Base-by-base conservation (phyloP, 495 filamentous ascomycete species). In the Massariosphaeria phaeospora region DNA sequence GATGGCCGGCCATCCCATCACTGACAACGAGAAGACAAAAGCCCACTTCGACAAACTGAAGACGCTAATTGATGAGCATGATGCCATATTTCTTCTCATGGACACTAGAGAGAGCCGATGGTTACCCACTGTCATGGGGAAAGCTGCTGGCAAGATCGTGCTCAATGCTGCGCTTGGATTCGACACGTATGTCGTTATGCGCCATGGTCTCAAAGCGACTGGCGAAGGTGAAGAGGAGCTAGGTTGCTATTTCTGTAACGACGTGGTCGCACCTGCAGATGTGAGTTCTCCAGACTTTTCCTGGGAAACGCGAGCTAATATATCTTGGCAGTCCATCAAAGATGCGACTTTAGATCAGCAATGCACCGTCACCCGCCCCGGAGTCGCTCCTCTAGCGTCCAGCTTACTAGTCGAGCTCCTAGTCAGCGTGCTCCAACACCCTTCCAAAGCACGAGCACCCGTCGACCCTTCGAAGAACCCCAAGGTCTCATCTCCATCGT, bases 221-320 rank as follows among this genome's bases (percentile, higher is more conserved):
- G 49, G 72, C 39, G 64, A 65, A 21, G 75, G 77, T 17, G 81
- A 74, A 21, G 74, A 80, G 21, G 84, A 89, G 52, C 76, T 96
- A 23, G 93, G 93, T 10, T 98, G 93, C 64, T 98, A 98, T 66
- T 98, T 96, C 68, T 98, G 93, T 73, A 96, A 94, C 65, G 93
- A 98, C 67, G 91, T 98, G 36, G 93, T 98, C 26, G 88, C 89
- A 36, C 93, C 93, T 24, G 85, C 84, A 59, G 90, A 98, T 72
- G 90, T 95, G 76, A 82, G 86, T 77, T 53, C 33, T 12, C n/a
- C 0, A 35, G 24, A 15, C 18, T 38, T 18, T 24, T 18, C 7
- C 15, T 26, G 9, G 5, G 40, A 12, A 25, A 21, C 41, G 17
- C 5, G 8, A 35, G n/a, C 15, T 2, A 25, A 12, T 48, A 85